Conservation (phyloP, 2,329 filamentous ascomycete species). For the Colletotrichum sp. region DNA sequence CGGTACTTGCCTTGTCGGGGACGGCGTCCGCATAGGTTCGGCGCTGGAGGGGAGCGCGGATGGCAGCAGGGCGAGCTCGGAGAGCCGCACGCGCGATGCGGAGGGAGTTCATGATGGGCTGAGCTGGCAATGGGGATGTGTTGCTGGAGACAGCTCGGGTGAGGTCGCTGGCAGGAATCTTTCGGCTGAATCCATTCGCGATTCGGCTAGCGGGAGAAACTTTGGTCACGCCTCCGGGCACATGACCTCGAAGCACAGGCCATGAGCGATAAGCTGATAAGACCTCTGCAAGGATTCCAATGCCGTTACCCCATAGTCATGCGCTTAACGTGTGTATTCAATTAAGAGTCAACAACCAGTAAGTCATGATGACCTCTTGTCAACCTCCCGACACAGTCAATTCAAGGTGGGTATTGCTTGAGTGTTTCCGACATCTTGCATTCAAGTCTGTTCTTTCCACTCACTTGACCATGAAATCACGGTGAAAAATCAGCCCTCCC, state of each 20-base stretch:
- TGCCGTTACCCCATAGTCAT: neutral
- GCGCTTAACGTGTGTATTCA: neutral
- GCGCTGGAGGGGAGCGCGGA: constrained; percentile 79
- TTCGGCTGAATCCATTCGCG: constrained; percentile 44
- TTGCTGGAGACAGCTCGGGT: constrained; percentile 47
- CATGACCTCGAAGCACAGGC: constrained; percentile 27
- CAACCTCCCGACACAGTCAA: neutral
- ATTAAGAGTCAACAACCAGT: neutral
- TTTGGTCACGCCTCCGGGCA: constrained; percentile 34
- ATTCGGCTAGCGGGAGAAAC: constrained; percentile 43
- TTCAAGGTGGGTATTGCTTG: too few species aligned
- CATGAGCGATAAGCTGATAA: neutral
- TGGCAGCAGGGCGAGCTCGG: constrained; percentile 78
- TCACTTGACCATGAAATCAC: too few species aligned
- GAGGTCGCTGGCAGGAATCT: constrained; percentile 53
- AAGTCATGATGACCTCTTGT: neutral
- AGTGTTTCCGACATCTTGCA: too few species aligned
- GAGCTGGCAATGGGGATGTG: constrained; percentile 54
- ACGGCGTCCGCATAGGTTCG: constrained; percentile 91
- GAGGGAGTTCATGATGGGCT: constrained; percentile 86
- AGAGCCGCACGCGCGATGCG: constrained; percentile 91
- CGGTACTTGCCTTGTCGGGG: constrained; percentile 72
- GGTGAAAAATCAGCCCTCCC: too few species aligned
- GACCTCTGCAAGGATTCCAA: neutral
- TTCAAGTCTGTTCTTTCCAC: too few species aligned